These are phyloP conservation scores for Hypoxylon subgilvum DNA, from an alignment of 495 filamentous ascomycete species.

Conservation along the genomic window DNA sequence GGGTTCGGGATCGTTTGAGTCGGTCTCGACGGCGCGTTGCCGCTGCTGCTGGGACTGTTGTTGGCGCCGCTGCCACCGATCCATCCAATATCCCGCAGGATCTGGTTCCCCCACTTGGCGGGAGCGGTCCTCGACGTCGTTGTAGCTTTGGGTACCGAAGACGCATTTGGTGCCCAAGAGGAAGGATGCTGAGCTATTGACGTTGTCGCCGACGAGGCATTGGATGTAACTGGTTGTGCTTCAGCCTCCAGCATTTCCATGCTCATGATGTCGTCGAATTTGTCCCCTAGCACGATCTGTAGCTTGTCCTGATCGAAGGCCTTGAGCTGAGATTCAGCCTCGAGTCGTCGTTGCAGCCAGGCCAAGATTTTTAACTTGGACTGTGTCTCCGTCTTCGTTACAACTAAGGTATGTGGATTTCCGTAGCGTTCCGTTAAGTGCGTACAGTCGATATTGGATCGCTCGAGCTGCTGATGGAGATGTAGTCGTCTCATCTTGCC, in stretches of 20 bases:
- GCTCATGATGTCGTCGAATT: constrained; percentile 9
- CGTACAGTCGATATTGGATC: neutral
- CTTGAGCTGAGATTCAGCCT: neutral
- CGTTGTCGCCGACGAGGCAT: neutral
- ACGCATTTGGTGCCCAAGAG: too few relatives aligned
- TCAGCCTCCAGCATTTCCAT: neutral
- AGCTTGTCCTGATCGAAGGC: constrained; percentile 7
- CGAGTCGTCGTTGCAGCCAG: neutral
- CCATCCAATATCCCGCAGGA: too few relatives aligned
- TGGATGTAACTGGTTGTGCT: neutral
- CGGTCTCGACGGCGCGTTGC: neutral
- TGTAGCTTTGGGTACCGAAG: too few relatives aligned
- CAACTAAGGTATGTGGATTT: neutral
- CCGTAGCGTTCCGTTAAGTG: neutral
- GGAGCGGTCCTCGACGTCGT: too few relatives aligned
- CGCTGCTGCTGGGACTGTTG: neutral
- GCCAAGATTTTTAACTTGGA: neutral
- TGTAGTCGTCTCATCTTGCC: neutral
- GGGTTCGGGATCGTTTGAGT: constrained; percentile 1
- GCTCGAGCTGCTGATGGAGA: neutral
- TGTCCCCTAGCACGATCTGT: neutral
- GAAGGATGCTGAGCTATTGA: neutral
- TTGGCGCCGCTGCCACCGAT: neutral
- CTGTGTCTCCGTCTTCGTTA: constrained; percentile 2
- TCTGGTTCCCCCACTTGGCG: too few relatives aligned